Base-by-base conservation (phyloP, 2,329 filamentous ascomycete genomes). In the Aspergillus sp. region DNA sequence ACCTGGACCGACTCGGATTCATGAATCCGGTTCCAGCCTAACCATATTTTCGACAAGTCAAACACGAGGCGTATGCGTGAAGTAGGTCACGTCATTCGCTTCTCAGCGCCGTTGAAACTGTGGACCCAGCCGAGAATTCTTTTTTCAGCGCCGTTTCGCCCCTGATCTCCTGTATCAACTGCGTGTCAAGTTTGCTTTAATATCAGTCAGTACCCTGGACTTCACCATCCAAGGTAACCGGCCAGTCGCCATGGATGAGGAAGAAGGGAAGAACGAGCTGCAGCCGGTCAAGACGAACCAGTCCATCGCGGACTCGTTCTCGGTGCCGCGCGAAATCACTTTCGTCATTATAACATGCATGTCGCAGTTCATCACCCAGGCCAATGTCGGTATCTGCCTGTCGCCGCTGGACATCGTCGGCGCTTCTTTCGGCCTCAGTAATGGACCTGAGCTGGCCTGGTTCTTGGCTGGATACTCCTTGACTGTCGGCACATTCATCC, bases 401-500 rank as follows among this genome's bases (percentile, higher is more conserved):
- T 74, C 81, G 7, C 79, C 82, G 8, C 70, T 83, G 1, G 72
- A 71, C 49, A 74, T 79, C 34, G 81, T 85, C 52, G 81, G 79
- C 17, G 62, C 66, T 12, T 76, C 71, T 47, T 84, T 85, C 59
- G 71, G 72, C 15, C 69, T 80, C 45, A 73, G 66, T 3, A 74
- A 77, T 12, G 68, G 73, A 0, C 78, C 78, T 8, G 68, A 78
- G n/a, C 71, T 85, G 13, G 78, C 77, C 47, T 87, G 85, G 83
- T 78, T 82, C 47, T 76, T 83, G 11, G 83, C 83, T 1, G 83
- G 82, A 1, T 88, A 85, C 65, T 79, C 76, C 9, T 69, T 87
- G 52, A 76, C 74, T 1, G 62, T 71, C 52, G 73, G 74, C 9
- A 75, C 72, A 1, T 77, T 76, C 56, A 75, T 76, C 55, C 64